Conservation (phyloP, 2,329 filamentous ascomycete species). For the Fusarium sp. region DNA sequence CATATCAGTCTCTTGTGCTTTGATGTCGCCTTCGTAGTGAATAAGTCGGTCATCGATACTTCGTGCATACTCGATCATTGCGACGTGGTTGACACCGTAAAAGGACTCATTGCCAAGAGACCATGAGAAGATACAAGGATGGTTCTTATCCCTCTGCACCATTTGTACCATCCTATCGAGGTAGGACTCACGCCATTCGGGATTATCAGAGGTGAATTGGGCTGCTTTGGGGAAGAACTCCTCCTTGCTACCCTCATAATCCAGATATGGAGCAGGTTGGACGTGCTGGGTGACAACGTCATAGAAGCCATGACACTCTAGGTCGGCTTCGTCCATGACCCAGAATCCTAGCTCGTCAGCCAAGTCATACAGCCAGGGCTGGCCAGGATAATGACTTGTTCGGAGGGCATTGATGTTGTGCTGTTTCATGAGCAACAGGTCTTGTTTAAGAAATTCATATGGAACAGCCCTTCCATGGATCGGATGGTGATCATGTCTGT, state of each 20-base stretch:
- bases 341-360: constrained; percentile 16
- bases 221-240: constrained; percentile 21
- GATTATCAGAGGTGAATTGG: constrained; percentile 11
- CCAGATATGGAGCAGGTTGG: constrained; percentile 6
- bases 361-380: constrained; percentile 11
- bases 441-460: constrained; percentile 13
- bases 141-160: constrained; percentile 19
- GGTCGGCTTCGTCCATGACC: constrained; percentile 23
- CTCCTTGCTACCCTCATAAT: constrained; percentile 21
- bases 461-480: constrained; percentile 11
- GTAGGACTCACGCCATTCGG: background rate
- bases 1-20: constrained; percentile 19
- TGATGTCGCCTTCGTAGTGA: constrained; percentile 19
- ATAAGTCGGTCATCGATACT: constrained; percentile 8
- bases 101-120: constrained; percentile 17
- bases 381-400: constrained; percentile 10
- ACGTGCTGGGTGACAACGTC: constrained; percentile 15
- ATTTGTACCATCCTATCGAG: constrained; percentile 15
- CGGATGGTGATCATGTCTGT: constrained; percentile 17
- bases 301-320: constrained; percentile 12
- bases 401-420: constrained; percentile 20
- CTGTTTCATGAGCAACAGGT: constrained; percentile 15
- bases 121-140: constrained; percentile 16
- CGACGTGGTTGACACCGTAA: constrained; percentile 8
- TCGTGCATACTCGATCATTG: constrained; percentile 19